Evolutionary conservation across 208 protist species (phyloP).

Genomic region (Trypanosoma caninum): DNA sequence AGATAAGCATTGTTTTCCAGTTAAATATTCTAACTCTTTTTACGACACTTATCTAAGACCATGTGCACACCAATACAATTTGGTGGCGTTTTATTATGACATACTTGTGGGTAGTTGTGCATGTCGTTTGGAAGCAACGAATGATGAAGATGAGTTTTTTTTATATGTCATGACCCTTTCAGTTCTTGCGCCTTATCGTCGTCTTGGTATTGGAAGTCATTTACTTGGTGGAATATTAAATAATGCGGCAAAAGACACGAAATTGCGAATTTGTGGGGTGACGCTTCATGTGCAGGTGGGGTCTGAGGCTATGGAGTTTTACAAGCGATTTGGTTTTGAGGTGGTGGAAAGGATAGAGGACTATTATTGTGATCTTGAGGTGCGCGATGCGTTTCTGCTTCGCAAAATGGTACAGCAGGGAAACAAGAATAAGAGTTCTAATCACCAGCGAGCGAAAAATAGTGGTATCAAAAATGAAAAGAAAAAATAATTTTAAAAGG

Average conservation of each 20-base stretch:
- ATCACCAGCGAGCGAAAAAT: constrained; percentile 22
- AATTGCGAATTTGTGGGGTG: constrained; percentile 45
- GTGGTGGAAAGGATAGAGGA: constrained; percentile 48
- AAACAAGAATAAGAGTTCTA: constrained; percentile 20
- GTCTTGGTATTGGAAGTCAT: constrained; percentile 76
- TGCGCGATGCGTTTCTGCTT: constrained; percentile 67
- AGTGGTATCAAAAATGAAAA: constrained; percentile 15
- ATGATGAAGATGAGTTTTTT: constrained; percentile 38
- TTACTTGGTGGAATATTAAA: constrained; percentile 60
- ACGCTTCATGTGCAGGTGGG: constrained; percentile 86
- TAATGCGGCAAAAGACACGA: constrained; percentile 50
- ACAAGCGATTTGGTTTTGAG: constrained; percentile 75
- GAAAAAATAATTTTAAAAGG: constrained; percentile 15
- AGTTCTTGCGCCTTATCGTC: constrained; percentile 89
- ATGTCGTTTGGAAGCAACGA: constrained; percentile 76
- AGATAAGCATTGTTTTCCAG: constrained; percentile 70
- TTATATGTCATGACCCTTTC: constrained; percentile 95
- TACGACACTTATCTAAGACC: constrained; percentile 71
- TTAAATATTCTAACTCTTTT: constrained; percentile 82
- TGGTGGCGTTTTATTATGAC: constrained; percentile 87
- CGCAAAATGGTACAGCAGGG: constrained; percentile 53
- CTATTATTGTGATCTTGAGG: constrained; percentile 82
- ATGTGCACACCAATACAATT: constrained; percentile 63
- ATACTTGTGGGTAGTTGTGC: constrained; percentile 90
- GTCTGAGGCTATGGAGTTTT: constrained; percentile 78